Evolutionary conservation across 305 asterid species (phyloP).

Genomic region (Fraxinus platypoda): DNA sequence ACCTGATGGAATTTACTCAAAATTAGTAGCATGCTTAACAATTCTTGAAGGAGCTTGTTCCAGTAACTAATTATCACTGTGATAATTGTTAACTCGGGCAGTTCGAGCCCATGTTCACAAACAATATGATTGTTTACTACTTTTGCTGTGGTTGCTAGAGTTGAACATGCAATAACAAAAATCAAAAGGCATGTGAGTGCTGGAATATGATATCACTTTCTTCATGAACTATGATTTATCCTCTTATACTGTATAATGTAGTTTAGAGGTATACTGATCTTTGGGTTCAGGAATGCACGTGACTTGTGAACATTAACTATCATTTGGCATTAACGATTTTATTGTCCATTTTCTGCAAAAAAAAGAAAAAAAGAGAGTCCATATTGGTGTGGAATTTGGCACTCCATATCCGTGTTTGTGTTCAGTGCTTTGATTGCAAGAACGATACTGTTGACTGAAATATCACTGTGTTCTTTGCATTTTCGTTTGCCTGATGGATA

Average conservation of each 20-base stretch:
- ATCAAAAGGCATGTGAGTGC: not conserved
- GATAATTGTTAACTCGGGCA: not conserved
- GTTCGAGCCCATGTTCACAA: not conserved
- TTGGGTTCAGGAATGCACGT: not conserved
- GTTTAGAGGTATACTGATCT: slow-evolving; percentile 14
- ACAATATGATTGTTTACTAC: not conserved
- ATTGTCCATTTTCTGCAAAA: not conserved
- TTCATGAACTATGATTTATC: not conserved
- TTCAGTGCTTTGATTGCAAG: not conserved
- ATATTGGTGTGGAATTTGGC: not conserved
- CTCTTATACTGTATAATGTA: slow-evolving; percentile 13
- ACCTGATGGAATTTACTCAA: not conserved
- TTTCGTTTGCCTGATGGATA: not conserved
- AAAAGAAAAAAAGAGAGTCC: not conserved
- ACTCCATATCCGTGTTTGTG: not conserved
- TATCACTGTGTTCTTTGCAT: not conserved
- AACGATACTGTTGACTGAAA: not conserved
- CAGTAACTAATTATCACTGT: not conserved
- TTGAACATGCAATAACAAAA: not conserved
- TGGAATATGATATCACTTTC: slow-evolving; percentile 1
- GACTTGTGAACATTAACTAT: not conserved
- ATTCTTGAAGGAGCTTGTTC: slow-evolving; percentile 3
- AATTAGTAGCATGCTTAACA: not conserved
- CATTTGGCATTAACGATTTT: not conserved
- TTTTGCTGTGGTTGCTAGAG: slow-evolving; percentile 8